Evolutionary conservation across 495 filamentous ascomycete genomes (phyloP).

Genomic region (Symbiotaphrina buchneri): DNA sequence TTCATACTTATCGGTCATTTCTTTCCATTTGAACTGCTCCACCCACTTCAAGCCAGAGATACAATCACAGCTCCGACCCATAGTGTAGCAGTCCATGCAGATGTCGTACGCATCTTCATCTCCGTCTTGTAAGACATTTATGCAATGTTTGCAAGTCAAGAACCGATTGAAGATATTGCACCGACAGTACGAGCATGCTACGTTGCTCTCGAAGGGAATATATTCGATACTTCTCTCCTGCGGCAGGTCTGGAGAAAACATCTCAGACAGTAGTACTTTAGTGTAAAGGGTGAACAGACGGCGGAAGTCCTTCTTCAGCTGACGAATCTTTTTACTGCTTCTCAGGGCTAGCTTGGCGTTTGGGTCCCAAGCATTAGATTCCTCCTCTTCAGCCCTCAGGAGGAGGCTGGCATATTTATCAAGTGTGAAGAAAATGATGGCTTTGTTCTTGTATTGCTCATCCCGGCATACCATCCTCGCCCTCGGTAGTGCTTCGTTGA

Average conservation of each 20-base stretch:
- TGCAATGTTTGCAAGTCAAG: slow-evolving; percentile 65
- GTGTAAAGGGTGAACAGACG: slow-evolving; percentile 55
- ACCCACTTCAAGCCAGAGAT: slow-evolving; percentile 72
- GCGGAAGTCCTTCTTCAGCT: slow-evolving; percentile 57
- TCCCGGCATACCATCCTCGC: slow-evolving; percentile 89
- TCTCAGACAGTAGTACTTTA: slow-evolving; percentile 60
- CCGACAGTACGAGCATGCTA: slow-evolving; percentile 88
- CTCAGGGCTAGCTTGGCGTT: slow-evolving; percentile 8
- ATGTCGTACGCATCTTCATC: slow-evolving; percentile 73
- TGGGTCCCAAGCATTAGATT: slow-evolving; percentile 17
- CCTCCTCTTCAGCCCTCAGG: slow-evolving; percentile 16
- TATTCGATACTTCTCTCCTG: slow-evolving; percentile 45
- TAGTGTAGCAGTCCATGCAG: slow-evolving; percentile 90
- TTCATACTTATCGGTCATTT: slow-evolving; percentile 58
- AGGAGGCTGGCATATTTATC: slow-evolving; percentile 53
- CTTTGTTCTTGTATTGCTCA: slow-evolving; percentile 96
- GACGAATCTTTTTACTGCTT: slow-evolving; percentile 29
- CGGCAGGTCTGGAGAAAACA: slow-evolving; percentile 38
- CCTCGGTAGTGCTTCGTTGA: slow-evolving; percentile 68
- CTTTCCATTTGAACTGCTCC: slow-evolving; percentile 73
- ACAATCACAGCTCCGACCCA: slow-evolving; percentile 80
- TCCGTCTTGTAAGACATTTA: slow-evolving; percentile 24
- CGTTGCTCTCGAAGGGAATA: slow-evolving; percentile 59
- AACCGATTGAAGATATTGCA: slow-evolving; percentile 97
- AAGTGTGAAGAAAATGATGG: slow-evolving; percentile 72